Evolutionary conservation across 345 rosid genomes (phyloP).

Genomic region (Carallia brachiata): DNA sequence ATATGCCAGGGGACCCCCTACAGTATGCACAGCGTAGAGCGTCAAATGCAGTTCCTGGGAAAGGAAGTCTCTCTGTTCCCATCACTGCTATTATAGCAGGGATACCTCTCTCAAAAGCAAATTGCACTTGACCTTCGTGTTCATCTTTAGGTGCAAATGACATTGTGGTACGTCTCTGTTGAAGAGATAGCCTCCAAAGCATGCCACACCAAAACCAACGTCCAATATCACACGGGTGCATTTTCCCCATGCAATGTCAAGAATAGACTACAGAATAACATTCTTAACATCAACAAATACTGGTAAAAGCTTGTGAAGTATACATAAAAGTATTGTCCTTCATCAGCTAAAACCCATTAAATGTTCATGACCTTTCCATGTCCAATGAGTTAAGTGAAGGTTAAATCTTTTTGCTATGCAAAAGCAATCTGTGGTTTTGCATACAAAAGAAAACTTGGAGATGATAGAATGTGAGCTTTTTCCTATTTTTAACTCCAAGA

Average conservation of each 20-base stretch:
- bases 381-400: background rate
- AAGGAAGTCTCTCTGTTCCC: slow-evolving; percentile 96
- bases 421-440: background rate
- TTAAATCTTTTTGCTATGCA: background rate
- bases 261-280: slow-evolving; percentile 59
- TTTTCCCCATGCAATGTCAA: slow-evolving; percentile 82
- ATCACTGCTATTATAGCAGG: slow-evolving; percentile 97
- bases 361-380: background rate
- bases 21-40: slow-evolving; percentile 95
- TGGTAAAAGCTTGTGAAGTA: background rate
- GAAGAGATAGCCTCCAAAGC: slow-evolving; percentile 94
- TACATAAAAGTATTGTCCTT: background rate
- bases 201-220: slow-evolving; percentile 99
- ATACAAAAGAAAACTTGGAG: background rate
- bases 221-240: slow-evolving; percentile 80
- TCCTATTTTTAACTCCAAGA: background rate
- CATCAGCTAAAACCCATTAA: background rate
- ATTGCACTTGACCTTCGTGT: slow-evolving; percentile 98
- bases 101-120: slow-evolving; percentile 97
- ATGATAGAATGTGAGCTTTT: background rate
- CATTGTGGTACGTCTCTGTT: slow-evolving; percentile 82
- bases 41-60: slow-evolving; percentile 89
- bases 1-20: slow-evolving; percentile 99
- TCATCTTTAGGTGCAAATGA: slow-evolving; percentile 99
- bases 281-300: slow-evolving; percentile 11